phyloP scores from a whole-genome alignment of 2,329 filamentous ascomycete genomes.

The Colletotrichum tropicicola region DNA sequence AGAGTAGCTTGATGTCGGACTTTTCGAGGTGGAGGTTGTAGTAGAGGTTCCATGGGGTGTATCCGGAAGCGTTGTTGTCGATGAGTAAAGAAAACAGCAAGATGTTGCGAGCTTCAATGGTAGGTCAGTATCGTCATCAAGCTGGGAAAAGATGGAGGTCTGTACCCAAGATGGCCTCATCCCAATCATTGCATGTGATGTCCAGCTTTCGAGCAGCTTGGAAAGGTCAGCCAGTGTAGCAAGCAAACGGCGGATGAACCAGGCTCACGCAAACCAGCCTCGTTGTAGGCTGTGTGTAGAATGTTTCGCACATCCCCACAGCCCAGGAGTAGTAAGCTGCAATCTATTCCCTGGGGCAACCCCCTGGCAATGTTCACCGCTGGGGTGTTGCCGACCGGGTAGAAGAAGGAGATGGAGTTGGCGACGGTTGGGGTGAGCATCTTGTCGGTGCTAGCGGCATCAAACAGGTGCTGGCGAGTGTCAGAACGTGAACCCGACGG shows the following conservation, averaged over 20 bases:
- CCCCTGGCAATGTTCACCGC: constrained; percentile 57
- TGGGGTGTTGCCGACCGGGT: constrained; percentile 64
- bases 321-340: constrained; percentile 60
- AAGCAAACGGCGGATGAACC: not conserved
- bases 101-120: constrained; percentile 61
- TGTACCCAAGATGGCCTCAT: constrained; percentile 59
- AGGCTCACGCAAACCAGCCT: constrained; percentile 46
- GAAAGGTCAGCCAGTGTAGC: not conserved
- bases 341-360: constrained; percentile 59
- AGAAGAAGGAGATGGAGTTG: constrained; percentile 44
- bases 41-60: constrained; percentile 62
- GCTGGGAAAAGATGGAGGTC: not conserved
- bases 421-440: constrained; percentile 50
- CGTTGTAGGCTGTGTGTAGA: constrained; percentile 59
- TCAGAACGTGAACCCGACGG: no score
- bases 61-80: constrained; percentile 40
- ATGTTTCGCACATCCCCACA: constrained; percentile 67
- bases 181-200: constrained; percentile 65
- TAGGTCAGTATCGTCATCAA: constrained; percentile 2
- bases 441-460: not conserved
- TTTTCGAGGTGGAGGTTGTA: constrained; percentile 60
- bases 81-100: constrained; percentile 60
- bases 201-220: constrained; percentile 54
- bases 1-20: constrained; percentile 45
- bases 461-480: not conserved